Percentiles rank a stretch among this genome's conserved stretches.
phyloP scores from a whole-genome alignment of 257 asterid species.

The Capsicum pubescens region DNA sequence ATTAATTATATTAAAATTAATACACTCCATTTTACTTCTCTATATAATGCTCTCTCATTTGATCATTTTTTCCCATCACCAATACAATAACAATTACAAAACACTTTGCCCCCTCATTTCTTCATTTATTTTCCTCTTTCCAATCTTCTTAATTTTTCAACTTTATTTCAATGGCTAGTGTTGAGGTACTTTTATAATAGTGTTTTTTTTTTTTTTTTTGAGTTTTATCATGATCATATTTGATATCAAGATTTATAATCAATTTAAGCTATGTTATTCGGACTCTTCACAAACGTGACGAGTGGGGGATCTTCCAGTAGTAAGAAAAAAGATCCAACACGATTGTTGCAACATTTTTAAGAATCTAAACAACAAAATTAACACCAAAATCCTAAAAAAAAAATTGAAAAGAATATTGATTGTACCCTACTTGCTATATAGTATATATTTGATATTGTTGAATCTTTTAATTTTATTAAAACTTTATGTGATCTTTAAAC shows the following conservation, averaged over 20 bases:
- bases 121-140: conserved; percentile 24
- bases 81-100: not conserved
- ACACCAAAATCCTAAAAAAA: not conserved
- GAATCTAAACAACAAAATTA: not conserved
- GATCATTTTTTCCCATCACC: conserved; percentile 30
- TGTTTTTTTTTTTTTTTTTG: not conserved
- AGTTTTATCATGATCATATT: not conserved
- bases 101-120: conserved; percentile 7
- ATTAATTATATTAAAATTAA: conserved; percentile 4
- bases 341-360: not conserved
- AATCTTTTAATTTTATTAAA: not conserved
- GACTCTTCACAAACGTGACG: not conserved
- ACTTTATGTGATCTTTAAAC: not conserved
- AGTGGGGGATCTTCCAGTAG: rapidly evolving
- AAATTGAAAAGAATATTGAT: not conserved
- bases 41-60: conserved; percentile 30
- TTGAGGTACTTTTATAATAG: conserved; percentile 26
- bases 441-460: not conserved
- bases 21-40: conserved; percentile 26
- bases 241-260: not conserved
- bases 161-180: conserved; percentile 33
- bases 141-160: not conserved
- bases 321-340: not conserved
- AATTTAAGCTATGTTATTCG: not conserved
- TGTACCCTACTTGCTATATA: not conserved